Evolutionary conservation across 1,284 basidiomycete genomes (phyloP).

Genomic region (Meira miltonrushii): DNA sequence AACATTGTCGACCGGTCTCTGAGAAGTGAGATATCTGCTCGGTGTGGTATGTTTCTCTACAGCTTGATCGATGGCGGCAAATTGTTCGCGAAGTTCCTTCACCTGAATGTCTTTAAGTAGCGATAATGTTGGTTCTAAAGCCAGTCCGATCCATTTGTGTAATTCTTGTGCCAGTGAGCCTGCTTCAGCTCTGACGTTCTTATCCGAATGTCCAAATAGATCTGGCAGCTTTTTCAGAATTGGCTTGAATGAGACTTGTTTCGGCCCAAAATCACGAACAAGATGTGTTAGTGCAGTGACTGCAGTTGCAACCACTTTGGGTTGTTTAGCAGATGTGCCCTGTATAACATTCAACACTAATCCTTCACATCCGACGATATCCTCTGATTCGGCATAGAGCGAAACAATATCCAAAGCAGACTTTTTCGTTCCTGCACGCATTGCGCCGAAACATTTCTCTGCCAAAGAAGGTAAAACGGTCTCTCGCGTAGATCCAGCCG

Average conservation of each 20-base stretch:
- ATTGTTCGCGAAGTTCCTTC: constrained; percentile 87
- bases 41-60: constrained; percentile 76
- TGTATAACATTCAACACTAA: constrained; percentile 80
- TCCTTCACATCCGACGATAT: constrained; percentile 66
- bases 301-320: constrained; percentile 81
- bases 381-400: constrained; percentile 91
- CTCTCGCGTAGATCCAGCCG: constrained; percentile 64
- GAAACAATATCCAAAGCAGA: constrained; percentile 79
- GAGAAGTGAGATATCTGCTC: constrained; percentile 71
- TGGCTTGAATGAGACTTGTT: constrained; percentile 67
- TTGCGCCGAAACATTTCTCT: constrained; percentile 90
- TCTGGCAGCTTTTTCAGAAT: constrained; percentile 82
- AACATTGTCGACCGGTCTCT: constrained; percentile 56
- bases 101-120: constrained; percentile 98
- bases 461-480: constrained; percentile 80
- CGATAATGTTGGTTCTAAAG: constrained; percentile 77
- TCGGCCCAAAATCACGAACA: constrained; percentile 72
- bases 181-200: constrained; percentile 90
- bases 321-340: constrained; percentile 85
- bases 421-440: constrained; percentile 77
- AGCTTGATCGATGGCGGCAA: constrained; percentile 74
- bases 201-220: constrained; percentile 92
- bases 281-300: constrained; percentile 72
- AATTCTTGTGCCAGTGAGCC: constrained; percentile 69
- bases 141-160: constrained; percentile 83